Percentiles rank a stretch among this genome's conserved stretches.
Conservation (phyloP, 768 basidiomycete genomes). For the Russula sp. region DNA sequence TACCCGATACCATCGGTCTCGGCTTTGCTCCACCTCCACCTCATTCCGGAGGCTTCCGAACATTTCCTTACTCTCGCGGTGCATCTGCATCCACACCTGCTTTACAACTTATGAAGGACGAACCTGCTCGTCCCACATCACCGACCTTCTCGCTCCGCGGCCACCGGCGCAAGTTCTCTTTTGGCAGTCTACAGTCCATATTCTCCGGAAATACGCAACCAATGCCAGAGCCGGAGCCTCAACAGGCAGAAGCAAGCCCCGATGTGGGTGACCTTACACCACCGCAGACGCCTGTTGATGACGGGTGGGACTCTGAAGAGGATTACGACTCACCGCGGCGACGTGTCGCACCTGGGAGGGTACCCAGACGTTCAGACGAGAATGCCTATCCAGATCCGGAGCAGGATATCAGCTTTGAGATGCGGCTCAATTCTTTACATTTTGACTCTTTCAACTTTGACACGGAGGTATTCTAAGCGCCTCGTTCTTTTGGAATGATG, state of each 20-base stretch:
- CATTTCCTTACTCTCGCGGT: conserved; percentile 21
- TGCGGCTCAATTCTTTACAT: conserved; percentile 68
- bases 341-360: conserved; percentile 5
- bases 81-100: conserved; percentile 20
- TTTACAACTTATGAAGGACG: conserved; percentile 17
- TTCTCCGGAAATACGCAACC: conserved; percentile 32
- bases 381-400: not conserved
- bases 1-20: not conserved
- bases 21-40: not conserved
- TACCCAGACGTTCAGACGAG: conserved; percentile 1
- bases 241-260: not conserved
- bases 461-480: conserved; percentile 48
- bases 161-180: conserved; percentile 37
- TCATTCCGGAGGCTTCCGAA: conserved; percentile 9
- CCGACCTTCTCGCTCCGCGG: conserved; percentile 34
- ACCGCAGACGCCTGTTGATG: conserved; percentile 16
- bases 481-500: conserved; percentile 18
- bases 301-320: conserved; percentile 24
- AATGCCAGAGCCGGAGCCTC: conserved; percentile 19
- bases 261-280: conserved; percentile 2
- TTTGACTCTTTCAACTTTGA: conserved; percentile 72
- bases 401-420: conserved; percentile 53
- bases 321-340: conserved; percentile 27
- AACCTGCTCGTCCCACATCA: conserved; percentile 21
- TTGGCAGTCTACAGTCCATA: conserved; percentile 38